phyloP scores from a whole-genome alignment of 148 eudicot species.

The Nepenthes gracilis region DNA sequence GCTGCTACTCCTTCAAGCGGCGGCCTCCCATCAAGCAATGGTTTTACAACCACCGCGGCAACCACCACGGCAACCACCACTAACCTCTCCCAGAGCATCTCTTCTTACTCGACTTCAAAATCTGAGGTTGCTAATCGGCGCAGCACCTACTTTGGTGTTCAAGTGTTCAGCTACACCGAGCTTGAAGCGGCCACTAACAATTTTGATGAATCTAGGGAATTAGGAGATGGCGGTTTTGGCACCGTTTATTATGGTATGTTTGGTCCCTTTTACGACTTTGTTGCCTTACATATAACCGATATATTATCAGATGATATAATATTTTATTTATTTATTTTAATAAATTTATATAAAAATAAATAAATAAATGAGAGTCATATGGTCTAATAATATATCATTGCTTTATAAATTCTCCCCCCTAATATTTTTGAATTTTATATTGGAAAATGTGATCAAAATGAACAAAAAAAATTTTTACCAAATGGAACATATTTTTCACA shows the following conservation, averaged over 20 bases:
- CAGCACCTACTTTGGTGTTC: constrained; percentile 26
- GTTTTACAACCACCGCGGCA: not conserved
- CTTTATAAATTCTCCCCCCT: too few relatives aligned
- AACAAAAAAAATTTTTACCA: too few relatives aligned
- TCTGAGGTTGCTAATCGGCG: not conserved
- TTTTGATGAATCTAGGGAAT: constrained; percentile 36
- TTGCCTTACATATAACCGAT: too few relatives aligned
- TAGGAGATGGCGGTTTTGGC: constrained; percentile 82
- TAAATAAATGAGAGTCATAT: not conserved
- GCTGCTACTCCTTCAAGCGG: not conserved
- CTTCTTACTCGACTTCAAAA: not conserved
- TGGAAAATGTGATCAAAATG: too few relatives aligned
- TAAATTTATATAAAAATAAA: too few relatives aligned
- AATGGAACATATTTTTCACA: too few relatives aligned
- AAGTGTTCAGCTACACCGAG: constrained; percentile 31
- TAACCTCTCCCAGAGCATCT: not conserved
- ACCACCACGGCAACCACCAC: not conserved
- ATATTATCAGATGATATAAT: too few relatives aligned
- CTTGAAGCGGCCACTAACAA: constrained; percentile 48
- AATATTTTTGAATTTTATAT: too few relatives aligned
- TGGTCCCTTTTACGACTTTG: not conserved
- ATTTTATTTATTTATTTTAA: too few relatives aligned
- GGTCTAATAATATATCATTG: too few relatives aligned
- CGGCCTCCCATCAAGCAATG: not conserved
- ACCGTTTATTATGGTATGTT: constrained; percentile 55